phyloP scores from a whole-genome alignment of 2,329 filamentous ascomycete species.

The Pseudocercospora eumusae region DNA sequence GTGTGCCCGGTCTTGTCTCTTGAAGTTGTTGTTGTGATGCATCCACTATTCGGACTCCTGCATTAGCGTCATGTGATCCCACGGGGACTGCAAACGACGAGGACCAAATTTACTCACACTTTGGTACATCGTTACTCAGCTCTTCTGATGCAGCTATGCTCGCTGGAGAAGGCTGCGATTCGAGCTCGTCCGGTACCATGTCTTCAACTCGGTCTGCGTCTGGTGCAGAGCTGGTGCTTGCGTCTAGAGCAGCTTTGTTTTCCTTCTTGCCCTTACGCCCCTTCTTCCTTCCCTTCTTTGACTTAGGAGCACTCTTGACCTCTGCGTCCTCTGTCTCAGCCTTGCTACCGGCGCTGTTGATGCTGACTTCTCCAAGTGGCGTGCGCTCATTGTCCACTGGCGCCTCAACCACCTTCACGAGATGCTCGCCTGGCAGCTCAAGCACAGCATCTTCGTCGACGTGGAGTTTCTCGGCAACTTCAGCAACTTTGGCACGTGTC shows the following conservation, averaged over 20 bases:
- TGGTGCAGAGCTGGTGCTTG: slow-evolving; percentile 18
- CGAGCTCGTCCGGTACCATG: slow-evolving; percentile 26
- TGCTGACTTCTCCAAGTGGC: slow-evolving; percentile 46
- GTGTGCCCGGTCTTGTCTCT: slow-evolving; percentile 27
- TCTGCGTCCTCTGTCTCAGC: slow-evolving; percentile 29
- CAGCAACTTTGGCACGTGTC: slow-evolving; percentile 46
- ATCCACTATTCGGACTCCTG: slow-evolving; percentile 28
- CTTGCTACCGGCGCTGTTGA: slow-evolving; percentile 37
- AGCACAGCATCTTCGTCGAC: slow-evolving; percentile 39
- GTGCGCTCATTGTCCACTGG: slow-evolving; percentile 35
- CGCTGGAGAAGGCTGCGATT: slow-evolving; percentile 24
- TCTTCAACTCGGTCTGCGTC: slow-evolving; percentile 13
- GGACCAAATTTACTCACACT: slow-evolving; percentile 22
- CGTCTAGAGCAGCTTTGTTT: slow-evolving; percentile 14
- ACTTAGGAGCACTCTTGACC: slow-evolving; percentile 37
- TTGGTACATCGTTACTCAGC: slow-evolving; percentile 22
- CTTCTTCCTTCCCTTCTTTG: slow-evolving; percentile 39
- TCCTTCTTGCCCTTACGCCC: slow-evolving; percentile 36
- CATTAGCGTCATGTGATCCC: slow-evolving; percentile 32
- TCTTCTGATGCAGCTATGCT: slow-evolving; percentile 27
- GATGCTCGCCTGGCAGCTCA: slow-evolving; percentile 34
- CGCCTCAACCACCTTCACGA: slow-evolving; percentile 17
- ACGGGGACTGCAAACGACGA: slow-evolving; percentile 17
- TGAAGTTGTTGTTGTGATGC: slow-evolving; percentile 27
- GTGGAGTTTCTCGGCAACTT: slow-evolving; percentile 44